Evolutionary conservation across 441 rosid genomes (phyloP).

Genomic region (Populus hybrid): DNA sequence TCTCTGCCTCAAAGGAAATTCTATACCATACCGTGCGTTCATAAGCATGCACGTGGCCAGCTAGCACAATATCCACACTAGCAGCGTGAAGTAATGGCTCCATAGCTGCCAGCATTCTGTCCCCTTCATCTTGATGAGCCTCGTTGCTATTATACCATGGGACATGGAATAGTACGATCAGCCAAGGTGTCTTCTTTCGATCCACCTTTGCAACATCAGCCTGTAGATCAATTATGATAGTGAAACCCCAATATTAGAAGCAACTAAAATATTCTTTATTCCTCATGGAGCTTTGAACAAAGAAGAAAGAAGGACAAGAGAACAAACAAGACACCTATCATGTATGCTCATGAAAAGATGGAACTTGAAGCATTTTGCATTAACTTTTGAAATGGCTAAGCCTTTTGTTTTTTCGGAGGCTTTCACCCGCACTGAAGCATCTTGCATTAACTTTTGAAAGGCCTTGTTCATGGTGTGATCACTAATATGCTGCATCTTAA

Average conservation of each 20-base stretch:
- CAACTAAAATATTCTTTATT: background rate
- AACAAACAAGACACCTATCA: constrained; percentile 1
- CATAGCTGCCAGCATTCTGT: constrained; percentile 73
- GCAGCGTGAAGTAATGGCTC: constrained; percentile 85
- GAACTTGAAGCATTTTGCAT: background rate
- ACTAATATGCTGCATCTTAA: background rate
- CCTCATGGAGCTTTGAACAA: background rate
- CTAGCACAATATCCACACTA: constrained; percentile 65
- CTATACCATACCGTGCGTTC: constrained; percentile 70
- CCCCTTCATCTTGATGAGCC: constrained; percentile 88
- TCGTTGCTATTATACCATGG: constrained; percentile 95
- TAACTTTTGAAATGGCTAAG: background rate
- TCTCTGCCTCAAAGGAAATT: background rate
- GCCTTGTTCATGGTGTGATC: background rate
- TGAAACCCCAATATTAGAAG: background rate
- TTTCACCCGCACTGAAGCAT: too few relatives aligned
- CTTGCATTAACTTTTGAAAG: background rate
- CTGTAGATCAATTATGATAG: constrained; percentile 32
- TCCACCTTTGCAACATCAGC: constrained; percentile 81
- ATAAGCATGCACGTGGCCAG: constrained; percentile 98
- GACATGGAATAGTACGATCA: constrained; percentile 72
- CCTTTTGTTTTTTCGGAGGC: too few relatives aligned
- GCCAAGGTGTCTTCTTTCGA: constrained; percentile 84
- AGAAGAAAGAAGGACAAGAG: background rate
- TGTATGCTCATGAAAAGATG: constrained; percentile 1